phyloP scores from a whole-genome alignment of 345 rosid genomes.

The Pistacia integerrima region DNA sequence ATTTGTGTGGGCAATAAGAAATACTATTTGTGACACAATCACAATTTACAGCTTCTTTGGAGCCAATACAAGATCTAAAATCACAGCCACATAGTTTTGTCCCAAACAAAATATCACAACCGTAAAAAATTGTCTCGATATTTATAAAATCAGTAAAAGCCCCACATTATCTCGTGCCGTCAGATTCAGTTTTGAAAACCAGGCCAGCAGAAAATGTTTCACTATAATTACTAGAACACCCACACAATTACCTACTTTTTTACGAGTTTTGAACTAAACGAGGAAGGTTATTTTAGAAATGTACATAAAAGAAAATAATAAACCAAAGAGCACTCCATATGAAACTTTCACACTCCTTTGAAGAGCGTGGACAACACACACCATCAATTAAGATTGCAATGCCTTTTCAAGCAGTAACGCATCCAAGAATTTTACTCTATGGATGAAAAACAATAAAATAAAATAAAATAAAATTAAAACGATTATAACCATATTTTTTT shows the following conservation, averaged over 20 bases:
- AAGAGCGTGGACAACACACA: constrained; percentile 2
- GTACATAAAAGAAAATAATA: constrained; percentile 9
- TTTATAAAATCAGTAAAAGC: constrained; percentile 26
- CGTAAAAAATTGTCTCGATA: constrained; percentile 35
- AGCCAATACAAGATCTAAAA: not conserved
- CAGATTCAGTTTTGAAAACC: constrained; percentile 55
- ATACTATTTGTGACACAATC: too few species aligned
- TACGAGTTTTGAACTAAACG: too few species aligned
- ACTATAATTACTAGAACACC: not conserved
- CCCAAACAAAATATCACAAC: constrained; percentile 30
- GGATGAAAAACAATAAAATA: too few species aligned
- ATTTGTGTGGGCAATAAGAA: too few species aligned
- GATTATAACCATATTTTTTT: too few species aligned
- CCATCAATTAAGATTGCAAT: too few species aligned
- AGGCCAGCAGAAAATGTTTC: constrained; percentile 37
- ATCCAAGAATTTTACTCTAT: too few species aligned
- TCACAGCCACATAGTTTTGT: constrained; percentile 33
- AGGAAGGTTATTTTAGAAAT: constrained; percentile 18
- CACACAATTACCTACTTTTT: not conserved
- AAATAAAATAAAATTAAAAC: too few species aligned
- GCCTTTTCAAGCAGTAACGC: too few species aligned
- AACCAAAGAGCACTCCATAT: not conserved
- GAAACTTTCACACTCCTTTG: constrained; percentile 17
- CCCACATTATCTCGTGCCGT: constrained; percentile 36
- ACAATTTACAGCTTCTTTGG: not conserved